These are phyloP conservation scores for Sclerotinia glacialis DNA, from an alignment of 2,329 filamentous ascomycete species.

Conservation along the genomic window DNA sequence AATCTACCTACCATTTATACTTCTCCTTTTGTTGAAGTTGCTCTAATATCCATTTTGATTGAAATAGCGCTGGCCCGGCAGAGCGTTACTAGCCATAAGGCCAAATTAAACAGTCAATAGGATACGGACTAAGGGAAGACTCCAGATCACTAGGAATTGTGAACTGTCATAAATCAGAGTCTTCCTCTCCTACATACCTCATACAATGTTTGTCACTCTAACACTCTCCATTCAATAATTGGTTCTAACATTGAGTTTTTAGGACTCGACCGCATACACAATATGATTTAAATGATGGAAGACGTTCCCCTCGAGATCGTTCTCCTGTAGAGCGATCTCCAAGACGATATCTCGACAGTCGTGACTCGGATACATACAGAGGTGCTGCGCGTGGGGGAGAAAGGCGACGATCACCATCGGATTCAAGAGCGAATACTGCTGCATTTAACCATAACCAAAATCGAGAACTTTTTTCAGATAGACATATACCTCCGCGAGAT, in stretches of 20 bases:
- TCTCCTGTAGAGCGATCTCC: constrained; percentile 22
- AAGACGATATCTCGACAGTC: constrained; percentile 21
- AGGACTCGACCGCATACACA: constrained; percentile 21
- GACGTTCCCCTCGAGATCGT: constrained; percentile 43
- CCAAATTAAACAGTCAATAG: neutral
- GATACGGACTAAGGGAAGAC: neutral
- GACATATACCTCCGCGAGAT: constrained; percentile 27
- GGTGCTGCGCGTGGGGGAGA: constrained; percentile 35
- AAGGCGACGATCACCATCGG: constrained; percentile 47
- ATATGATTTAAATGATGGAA: constrained; percentile 42
- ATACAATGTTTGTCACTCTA: neutral
- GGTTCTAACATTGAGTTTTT: neutral
- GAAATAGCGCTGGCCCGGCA: neutral
- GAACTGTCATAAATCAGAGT: neutral
- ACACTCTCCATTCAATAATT: no score
- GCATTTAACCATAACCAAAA: constrained; percentile 17
- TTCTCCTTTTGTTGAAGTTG: neutral
- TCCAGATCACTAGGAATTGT: neutral
- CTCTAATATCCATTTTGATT: neutral
- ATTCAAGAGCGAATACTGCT: constrained; percentile 39
- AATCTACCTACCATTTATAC: neutral
- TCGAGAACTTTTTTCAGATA: constrained; percentile 20
- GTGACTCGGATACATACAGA: constrained; percentile 30
- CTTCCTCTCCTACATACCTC: constrained; percentile 22
- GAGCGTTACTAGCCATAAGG: neutral